phyloP scores from a whole-genome alignment of 1,284 basidiomycete genomes.

The Spongiforma sp. region DNA sequence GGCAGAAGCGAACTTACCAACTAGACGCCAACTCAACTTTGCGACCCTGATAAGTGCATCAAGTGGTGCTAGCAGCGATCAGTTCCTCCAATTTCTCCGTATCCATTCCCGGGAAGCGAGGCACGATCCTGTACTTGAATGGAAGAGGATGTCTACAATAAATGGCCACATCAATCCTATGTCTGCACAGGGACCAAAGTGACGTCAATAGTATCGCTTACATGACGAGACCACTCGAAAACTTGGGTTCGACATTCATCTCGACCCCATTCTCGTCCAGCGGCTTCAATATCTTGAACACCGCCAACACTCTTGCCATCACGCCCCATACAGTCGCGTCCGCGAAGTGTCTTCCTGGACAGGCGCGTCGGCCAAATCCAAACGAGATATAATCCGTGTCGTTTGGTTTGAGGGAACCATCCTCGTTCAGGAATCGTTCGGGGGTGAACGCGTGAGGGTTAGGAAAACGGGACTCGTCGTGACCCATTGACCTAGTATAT shows the following conservation, averaged over 20 bases:
- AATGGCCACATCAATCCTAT: no score
- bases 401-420: conserved; percentile 11
- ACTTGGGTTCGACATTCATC: background rate
- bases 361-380: conserved; percentile 14
- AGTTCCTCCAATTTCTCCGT: no score
- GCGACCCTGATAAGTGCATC: no score
- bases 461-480: conserved; percentile 9
- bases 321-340: conserved; percentile 11
- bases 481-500: conserved; percentile 14
- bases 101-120: no score
- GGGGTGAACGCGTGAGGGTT: conserved; percentile 13
- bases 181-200: no score
- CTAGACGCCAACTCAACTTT: no score
- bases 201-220: no score
- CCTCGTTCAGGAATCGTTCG: conserved; percentile 16
- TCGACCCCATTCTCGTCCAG: background rate
- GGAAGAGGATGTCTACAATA: no score
- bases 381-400: conserved; percentile 1
- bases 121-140: no score
- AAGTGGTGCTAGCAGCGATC: no score
- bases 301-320: background rate
- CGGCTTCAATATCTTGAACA: conserved; percentile 2
- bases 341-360: conserved; percentile 11
- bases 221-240: no score
- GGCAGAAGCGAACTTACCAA: no score